Evolutionary conservation across 441 rosid species (phyloP).

Genomic region (Pelargonium fulgidum): DNA sequence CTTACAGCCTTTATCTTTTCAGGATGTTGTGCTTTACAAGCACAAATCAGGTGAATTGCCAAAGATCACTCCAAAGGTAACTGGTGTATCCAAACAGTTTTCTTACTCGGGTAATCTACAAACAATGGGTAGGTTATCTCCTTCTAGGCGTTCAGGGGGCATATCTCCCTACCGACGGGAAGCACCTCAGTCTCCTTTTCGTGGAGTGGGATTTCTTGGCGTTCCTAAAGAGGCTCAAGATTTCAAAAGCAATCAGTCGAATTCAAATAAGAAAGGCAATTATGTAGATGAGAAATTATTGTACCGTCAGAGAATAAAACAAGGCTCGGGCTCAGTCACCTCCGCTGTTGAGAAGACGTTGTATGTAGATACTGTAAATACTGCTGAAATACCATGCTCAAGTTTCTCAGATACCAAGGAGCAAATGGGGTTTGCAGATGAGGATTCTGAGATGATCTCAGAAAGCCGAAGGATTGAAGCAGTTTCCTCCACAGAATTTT

Average conservation of each 20-base stretch:
- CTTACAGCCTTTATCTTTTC: constrained; percentile 8
- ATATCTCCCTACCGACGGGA: constrained; percentile 50
- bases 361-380: constrained; percentile 44
- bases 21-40: constrained; percentile 37
- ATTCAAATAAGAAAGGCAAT: constrained; percentile 28
- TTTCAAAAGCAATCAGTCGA: constrained; percentile 30
- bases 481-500: constrained; percentile 15
- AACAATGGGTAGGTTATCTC: constrained; percentile 42
- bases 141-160: constrained; percentile 41
- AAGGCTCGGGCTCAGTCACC: constrained; percentile 32
- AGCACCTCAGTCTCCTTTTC: constrained; percentile 46
- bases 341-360: constrained; percentile 59
- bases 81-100: constrained; percentile 38
- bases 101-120: constrained; percentile 35
- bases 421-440: constrained; percentile 16
- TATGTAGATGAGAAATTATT: too few species aligned
- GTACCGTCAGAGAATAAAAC: constrained; percentile 26
- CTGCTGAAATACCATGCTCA: constrained; percentile 21
- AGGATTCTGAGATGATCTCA: too few species aligned
- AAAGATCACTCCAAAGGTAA: constrained; percentile 21
- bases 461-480: too few species aligned
- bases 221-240: constrained; percentile 46
- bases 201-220: constrained; percentile 44
- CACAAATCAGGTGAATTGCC: constrained; percentile 25
- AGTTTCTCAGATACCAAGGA: too few species aligned